Conservation (phyloP, 129 eudicot genomes). For the Ambrosia artemisiifolia region DNA sequence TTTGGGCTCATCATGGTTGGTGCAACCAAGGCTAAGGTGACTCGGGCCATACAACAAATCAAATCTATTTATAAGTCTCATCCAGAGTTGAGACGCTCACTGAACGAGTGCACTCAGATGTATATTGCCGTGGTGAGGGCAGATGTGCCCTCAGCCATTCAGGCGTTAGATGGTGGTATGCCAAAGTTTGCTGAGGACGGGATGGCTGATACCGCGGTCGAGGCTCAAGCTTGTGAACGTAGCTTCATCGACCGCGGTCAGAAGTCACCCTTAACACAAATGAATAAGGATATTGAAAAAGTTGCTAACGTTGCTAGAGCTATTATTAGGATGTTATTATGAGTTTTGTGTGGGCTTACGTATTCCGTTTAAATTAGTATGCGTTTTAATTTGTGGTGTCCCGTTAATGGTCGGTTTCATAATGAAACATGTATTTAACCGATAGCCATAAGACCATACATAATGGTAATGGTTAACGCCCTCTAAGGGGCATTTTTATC, state of each 20-base stretch:
- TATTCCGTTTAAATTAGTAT: neutral
- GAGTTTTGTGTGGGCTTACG: neutral
- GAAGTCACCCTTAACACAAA: conserved; percentile 31
- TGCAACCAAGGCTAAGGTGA: conserved; percentile 36
- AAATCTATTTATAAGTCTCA: conserved; percentile 23
- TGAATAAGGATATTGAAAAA: conserved; percentile 32
- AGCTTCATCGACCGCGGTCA: conserved; percentile 28
- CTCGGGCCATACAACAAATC: conserved; percentile 28
- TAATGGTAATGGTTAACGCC: too few species aligned
- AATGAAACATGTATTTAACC: neutral
- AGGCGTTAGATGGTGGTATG: conserved; percentile 42
- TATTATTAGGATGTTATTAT: conserved; percentile 43
- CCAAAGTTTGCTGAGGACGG: conserved; percentile 64
- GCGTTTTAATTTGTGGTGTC: neutral
- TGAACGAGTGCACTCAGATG: conserved; percentile 35
- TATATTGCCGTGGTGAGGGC: conserved; percentile 38
- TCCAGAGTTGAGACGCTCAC: conserved; percentile 21
- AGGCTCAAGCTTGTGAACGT: conserved; percentile 44
- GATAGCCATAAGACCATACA: too few species aligned
- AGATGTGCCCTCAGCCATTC: conserved; percentile 41
- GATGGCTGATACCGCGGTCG: conserved; percentile 52
- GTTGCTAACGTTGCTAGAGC: conserved; percentile 46
- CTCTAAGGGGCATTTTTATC: too few species aligned
- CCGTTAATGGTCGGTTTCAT: neutral
- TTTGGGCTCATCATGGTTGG: conserved; percentile 50